phyloP scores from a whole-genome alignment of 106 monocot genomes.

The Cymbidium sinense region DNA sequence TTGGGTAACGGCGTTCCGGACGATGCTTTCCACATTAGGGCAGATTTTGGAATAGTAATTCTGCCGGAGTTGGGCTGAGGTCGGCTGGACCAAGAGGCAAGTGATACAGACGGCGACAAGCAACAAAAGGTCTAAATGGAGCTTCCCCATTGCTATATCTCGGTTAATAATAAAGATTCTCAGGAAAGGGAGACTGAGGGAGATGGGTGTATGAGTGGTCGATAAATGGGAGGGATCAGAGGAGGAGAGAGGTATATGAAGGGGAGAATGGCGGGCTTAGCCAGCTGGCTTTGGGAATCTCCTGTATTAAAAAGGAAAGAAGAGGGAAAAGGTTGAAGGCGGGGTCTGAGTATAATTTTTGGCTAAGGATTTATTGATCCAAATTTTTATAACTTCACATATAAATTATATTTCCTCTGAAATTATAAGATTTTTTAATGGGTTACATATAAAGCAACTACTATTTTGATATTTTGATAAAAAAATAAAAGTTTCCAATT shows the following conservation, averaged over 20 bases:
- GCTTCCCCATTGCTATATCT: not conserved
- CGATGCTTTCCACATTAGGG: constrained; percentile 76
- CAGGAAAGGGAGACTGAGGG: not conserved
- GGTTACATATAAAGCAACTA: too few species aligned
- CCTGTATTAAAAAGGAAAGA: not conserved
- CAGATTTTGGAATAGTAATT: constrained; percentile 67
- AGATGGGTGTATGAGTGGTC: not conserved
- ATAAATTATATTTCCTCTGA: too few species aligned
- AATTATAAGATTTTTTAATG: too few species aligned
- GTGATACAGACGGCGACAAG: not conserved
- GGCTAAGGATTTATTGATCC: too few species aligned
- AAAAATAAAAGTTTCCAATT: too few species aligned
- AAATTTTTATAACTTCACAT: too few species aligned
- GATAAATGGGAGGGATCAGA: not conserved
- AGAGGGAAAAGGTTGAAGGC: too few species aligned
- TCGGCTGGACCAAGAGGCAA: not conserved
- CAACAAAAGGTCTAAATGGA: not conserved
- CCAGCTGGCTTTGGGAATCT: not conserved
- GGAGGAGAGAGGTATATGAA: not conserved
- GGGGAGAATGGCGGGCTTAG: not conserved
- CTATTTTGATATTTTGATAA: too few species aligned
- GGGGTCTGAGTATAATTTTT: too few species aligned
- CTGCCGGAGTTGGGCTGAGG: constrained; percentile 41
- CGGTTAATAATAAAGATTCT: not conserved
- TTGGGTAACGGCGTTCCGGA: constrained; percentile 33